These are phyloP conservation scores for Chytridium lagenaria DNA, from an alignment of 371 early-diverging fungal genomes.

Conservation along the genomic window DNA sequence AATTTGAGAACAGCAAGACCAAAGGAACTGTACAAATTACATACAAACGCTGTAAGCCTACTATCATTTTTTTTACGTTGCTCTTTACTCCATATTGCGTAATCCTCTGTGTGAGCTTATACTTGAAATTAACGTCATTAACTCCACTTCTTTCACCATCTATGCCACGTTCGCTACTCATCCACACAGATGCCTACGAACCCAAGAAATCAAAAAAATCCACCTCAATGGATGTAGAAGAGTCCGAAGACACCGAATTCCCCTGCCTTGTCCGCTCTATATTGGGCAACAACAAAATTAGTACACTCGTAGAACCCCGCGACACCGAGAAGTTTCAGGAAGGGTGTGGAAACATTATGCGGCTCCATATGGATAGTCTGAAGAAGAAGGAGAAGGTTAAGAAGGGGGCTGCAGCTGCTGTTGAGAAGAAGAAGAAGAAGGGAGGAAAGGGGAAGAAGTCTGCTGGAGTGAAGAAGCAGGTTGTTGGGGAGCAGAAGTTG, in stretches of 20 bases:
- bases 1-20: constrained; percentile 40
- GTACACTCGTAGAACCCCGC: constrained; percentile 50
- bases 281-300: constrained; percentile 45
- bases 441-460: background rate
- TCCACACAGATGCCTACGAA: background rate
- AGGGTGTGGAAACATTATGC: constrained; percentile 54
- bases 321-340: constrained; percentile 58
- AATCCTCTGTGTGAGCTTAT: too few species aligned
- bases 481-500: background rate
- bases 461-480: background rate
- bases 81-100: background rate
- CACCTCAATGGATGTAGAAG: background rate
- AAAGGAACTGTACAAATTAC: constrained; percentile 52
- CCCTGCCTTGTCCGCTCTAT: constrained; percentile 49
- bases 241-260: constrained; percentile 27
- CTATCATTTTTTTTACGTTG: background rate
- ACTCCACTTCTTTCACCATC: background rate
- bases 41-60: constrained; percentile 51
- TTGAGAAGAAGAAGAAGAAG: constrained; percentile 34
- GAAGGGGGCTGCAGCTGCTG: constrained; percentile 28
- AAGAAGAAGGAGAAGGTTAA: constrained; percentile 59
- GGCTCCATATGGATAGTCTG: constrained; percentile 55
- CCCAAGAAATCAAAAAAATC: background rate
- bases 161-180: background rate
- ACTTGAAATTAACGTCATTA: too few species aligned